Evolutionary conservation across 78 protist genomes (phyloP).

Genomic region (Chrysochromulina tobinii): DNA sequence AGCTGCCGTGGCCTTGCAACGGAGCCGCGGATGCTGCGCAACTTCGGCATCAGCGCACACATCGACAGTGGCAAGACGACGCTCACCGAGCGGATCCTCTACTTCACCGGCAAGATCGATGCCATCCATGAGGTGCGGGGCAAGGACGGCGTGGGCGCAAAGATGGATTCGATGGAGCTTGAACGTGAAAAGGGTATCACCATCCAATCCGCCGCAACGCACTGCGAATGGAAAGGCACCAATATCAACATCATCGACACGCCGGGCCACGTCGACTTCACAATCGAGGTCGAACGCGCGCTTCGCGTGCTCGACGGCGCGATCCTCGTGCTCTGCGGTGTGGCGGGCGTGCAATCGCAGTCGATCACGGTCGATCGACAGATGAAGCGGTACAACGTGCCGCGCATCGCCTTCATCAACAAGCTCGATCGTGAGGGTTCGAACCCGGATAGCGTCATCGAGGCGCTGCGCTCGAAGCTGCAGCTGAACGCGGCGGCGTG

Average conservation of each 20-base stretch:
- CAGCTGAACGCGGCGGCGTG: slow-evolving; percentile 80
- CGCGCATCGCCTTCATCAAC: slow-evolving; percentile 89
- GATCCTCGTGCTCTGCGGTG: slow-evolving; percentile 82
- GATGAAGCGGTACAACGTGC: slow-evolving; percentile 75
- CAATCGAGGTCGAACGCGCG: slow-evolving; percentile 90
- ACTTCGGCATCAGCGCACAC: slow-evolving; percentile 93
- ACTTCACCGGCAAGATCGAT: slow-evolving; percentile 82
- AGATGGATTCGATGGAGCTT: slow-evolving; percentile 86
- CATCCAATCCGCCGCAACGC: slow-evolving; percentile 95
- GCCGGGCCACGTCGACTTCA: slow-evolving; percentile 97
- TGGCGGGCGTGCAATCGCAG: slow-evolving; percentile 92
- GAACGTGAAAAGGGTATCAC: slow-evolving; percentile 97
- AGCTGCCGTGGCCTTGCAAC: no score
- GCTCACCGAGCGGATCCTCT: slow-evolving; percentile 92
- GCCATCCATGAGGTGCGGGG: slow-evolving; percentile 74
- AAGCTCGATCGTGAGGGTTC: slow-evolving; percentile 88
- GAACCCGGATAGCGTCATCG: slow-evolving; percentile 39
- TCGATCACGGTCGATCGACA: slow-evolving; percentile 86
- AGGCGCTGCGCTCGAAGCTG: slow-evolving; percentile 70
- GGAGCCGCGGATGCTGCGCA: slow-evolving; percentile 48
- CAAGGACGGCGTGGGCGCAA: slow-evolving; percentile 93
- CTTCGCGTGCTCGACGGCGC: slow-evolving; percentile 73
- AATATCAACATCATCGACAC: slow-evolving; percentile 96
- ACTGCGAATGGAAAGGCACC: slow-evolving; percentile 82
- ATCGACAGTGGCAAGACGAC: slow-evolving; percentile 91